Evolutionary conservation across 352 stramenopile genomes (phyloP), one percentile per base, ranked within the genome.

Genomic region (Globisporangium lucens): DNA sequence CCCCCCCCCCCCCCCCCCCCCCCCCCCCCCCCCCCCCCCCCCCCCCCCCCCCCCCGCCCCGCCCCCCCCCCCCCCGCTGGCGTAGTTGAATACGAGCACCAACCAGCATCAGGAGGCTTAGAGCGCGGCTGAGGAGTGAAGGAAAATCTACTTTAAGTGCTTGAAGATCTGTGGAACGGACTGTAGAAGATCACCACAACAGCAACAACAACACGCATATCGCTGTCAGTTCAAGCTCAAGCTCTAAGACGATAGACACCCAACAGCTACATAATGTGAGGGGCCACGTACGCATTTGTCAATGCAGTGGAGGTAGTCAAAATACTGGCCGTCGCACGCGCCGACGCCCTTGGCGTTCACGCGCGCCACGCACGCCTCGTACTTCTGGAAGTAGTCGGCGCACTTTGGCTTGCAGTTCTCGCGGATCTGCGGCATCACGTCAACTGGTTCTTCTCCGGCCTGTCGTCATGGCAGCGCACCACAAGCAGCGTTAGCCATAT

Each of bases 271-370:
- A 24, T 7, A 53, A 57, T 20, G 4, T 13, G 9, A 30, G 10
- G 63, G 12, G 27, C 6, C 17, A 86, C 85, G 58, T 90, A 97
- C 91, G 79, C 95, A 98, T 88, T 97, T 90, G 78, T 98, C 95
- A 63, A 98, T 89, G 78, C 95, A 98, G 83, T 98, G 90, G 71
- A 98, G 82, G 69, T 93, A 91, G 78, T 98, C 95, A 72, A 98
- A 98, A 79, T 98, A 98, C 85, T 98, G 97, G 71, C 91, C 92
- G 71, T 98, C 93, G 76, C 95, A 98, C 63, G 91, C 85, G 41
- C 93, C 94, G 43, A 98, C 89, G 58, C 91, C 91, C 79, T 97
- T 97, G 69, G 82, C 83, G 58, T 85, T 88, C 70, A 98, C 96
- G 68, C 95, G 90, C 67, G 95, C 80, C 56, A 97, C 78, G 75